phyloP scores from a whole-genome alignment of 2,329 filamentous ascomycete genomes.

The Pseudocercospora cruenta region DNA sequence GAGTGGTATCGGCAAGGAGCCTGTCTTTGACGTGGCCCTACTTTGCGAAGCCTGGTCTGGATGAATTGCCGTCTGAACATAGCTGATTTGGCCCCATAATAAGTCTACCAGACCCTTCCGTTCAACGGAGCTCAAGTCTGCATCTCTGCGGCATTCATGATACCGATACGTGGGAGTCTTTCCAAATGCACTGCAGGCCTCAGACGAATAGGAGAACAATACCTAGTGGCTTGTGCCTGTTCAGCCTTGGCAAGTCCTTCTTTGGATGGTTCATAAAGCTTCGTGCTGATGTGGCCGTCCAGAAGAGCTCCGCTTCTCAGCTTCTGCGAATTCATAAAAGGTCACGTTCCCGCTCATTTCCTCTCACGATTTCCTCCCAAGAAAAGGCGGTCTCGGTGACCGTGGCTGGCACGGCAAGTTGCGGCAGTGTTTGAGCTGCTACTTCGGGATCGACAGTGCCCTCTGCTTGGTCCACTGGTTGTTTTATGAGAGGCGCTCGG shows the following conservation, averaged over 20 bases:
- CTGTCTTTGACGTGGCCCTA: not conserved
- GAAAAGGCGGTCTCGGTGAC: not conserved
- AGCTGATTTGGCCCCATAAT: no score
- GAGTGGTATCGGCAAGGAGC: not conserved
- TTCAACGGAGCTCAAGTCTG: not conserved
- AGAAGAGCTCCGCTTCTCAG: no score
- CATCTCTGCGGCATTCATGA: no score
- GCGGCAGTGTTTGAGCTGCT: not conserved
- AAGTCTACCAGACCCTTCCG: not conserved
- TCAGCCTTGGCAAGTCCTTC: not conserved
- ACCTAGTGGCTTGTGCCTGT: not conserved
- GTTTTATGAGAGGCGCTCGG: not conserved
- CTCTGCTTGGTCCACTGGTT: not conserved
- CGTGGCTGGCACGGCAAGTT: not conserved
- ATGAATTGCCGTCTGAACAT: no score
- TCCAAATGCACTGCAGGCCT: no score
- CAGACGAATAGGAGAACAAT: no score
- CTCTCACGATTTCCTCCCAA: not conserved
- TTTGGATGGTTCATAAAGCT: not conserved
- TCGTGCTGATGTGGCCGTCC: not conserved
- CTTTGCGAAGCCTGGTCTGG: not conserved
- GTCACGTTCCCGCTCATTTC: not conserved
- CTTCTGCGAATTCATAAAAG: no score
- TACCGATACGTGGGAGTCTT: no score
- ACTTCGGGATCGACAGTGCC: not conserved